Evolutionary conservation across 371 early-diverging fungal species (phyloP).

Genomic region (Lichtheimia ramosa): DNA sequence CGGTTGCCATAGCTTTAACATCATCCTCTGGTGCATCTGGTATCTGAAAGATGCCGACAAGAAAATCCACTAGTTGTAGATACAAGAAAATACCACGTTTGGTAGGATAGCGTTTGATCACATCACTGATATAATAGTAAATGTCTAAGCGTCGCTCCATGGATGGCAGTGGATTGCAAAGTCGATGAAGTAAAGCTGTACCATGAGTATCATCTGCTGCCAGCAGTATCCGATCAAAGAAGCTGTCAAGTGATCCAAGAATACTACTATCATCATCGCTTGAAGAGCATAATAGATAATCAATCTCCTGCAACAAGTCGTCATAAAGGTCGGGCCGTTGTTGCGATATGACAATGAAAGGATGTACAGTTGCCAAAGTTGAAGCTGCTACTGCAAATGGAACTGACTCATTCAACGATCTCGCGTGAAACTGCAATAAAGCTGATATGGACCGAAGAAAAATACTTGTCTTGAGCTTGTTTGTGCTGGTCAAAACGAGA

Average conservation of each 20-base stretch:
- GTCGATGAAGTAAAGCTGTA: constrained; percentile 18
- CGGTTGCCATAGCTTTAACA: constrained; percentile 12
- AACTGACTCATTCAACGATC: not conserved
- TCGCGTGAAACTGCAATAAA: constrained; percentile 18
- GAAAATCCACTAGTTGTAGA: constrained; percentile 7
- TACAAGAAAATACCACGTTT: constrained; percentile 1
- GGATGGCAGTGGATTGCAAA: not conserved
- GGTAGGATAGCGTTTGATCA: constrained; percentile 8
- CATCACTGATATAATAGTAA: constrained; percentile 5
- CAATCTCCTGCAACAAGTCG: constrained; percentile 23
- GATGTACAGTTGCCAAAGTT: constrained; percentile 19
- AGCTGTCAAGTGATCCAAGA: constrained; percentile 8
- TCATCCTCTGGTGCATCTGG: constrained; percentile 10
- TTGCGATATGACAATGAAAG: constrained; percentile 24
- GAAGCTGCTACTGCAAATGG: constrained; percentile 1
- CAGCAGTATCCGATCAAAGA: constrained; percentile 23
- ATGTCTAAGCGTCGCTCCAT: not conserved
- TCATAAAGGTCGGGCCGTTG: constrained; percentile 26
- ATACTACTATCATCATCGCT: not conserved
- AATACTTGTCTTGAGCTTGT: constrained; percentile 19
- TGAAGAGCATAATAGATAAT: constrained; percentile 11
- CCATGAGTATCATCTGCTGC: constrained; percentile 7
- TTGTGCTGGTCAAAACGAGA: constrained; percentile 17
- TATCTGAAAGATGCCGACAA: constrained; percentile 3
- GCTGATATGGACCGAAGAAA: constrained; percentile 24